Conservation (phyloP, 768 basidiomycete genomes). For the Boletus pseudopeckii region DNA sequence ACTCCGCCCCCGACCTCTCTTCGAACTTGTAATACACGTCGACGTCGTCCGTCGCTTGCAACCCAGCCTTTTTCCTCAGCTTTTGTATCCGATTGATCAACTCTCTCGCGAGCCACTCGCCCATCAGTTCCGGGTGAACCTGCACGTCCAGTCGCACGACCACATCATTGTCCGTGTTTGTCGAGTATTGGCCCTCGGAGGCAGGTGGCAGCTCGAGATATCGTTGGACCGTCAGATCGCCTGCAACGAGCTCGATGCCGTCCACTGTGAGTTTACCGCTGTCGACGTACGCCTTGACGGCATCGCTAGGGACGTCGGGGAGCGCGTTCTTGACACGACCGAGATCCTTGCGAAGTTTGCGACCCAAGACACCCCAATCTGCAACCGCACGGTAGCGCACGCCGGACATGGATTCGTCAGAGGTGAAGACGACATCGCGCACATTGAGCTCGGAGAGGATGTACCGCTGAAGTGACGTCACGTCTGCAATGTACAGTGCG, state of each 20-base stretch:
- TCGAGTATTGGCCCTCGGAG: conserved; percentile 63
- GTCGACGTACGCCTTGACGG: conserved; percentile 70
- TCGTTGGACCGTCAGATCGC: conserved; percentile 89
- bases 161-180: conserved; percentile 91
- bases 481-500: conserved; percentile 77
- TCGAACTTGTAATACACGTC: conserved; percentile 83
- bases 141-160: conserved; percentile 90
- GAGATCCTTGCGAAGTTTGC: conserved; percentile 90
- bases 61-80: conserved; percentile 90
- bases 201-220: conserved; percentile 77
- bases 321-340: conserved; percentile 85
- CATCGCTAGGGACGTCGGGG: conserved; percentile 75
- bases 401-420: conserved; percentile 81
- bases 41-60: conserved; percentile 94
- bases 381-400: conserved; percentile 89
- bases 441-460: conserved; percentile 95
- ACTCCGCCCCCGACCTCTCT: conserved; percentile 58
- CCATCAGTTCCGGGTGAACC: conserved; percentile 79
- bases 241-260: conserved; percentile 83
- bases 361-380: conserved; percentile 93
- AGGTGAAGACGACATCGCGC: conserved; percentile 83
- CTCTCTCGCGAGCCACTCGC: conserved; percentile 87
- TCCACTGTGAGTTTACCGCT: conserved; percentile 80
- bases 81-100: conserved; percentile 92
- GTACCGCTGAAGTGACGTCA: conserved; percentile 80